Evolutionary conservation across 1,284 basidiomycete species (phyloP).

Genomic region (Marasmius oreades): DNA sequence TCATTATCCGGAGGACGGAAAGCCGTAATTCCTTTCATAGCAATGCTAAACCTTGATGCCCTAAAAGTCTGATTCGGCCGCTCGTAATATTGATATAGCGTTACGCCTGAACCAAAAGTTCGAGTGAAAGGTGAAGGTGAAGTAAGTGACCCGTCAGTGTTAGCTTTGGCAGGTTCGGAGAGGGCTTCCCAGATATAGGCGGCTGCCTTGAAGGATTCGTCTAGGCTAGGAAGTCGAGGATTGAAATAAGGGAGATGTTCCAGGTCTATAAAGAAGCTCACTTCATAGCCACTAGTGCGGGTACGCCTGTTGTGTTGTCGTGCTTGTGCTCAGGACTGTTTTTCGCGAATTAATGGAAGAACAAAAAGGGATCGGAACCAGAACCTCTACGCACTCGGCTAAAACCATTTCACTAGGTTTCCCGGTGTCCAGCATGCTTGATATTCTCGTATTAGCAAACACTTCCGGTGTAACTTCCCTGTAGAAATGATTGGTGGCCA

Average conservation of each 20-base stretch:
- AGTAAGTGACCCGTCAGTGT: constrained; percentile 12
- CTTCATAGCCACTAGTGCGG: constrained; percentile 18
- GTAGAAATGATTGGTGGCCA: constrained; percentile 28
- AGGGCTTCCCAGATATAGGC: constrained; percentile 21
- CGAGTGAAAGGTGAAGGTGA: constrained; percentile 14
- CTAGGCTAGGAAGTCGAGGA: constrained; percentile 19
- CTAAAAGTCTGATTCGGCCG: constrained; percentile 4
- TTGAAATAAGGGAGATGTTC: not conserved
- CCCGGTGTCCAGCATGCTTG: constrained; percentile 24
- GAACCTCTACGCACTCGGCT: constrained; percentile 8
- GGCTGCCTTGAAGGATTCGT: constrained; percentile 25
- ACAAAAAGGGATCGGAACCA: not conserved
- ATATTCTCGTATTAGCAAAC: constrained; percentile 27
- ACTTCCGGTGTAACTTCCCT: constrained; percentile 25
- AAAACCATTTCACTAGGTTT: constrained; percentile 20
- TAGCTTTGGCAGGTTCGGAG: constrained; percentile 16
- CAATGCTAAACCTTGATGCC: constrained; percentile 8
- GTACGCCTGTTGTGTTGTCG: constrained; percentile 19
- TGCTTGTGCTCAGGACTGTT: constrained; percentile 19
- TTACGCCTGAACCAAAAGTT: constrained; percentile 13
- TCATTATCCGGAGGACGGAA: constrained; percentile 1
- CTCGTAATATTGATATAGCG: constrained; percentile 11
- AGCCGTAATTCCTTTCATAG: constrained; percentile 12
- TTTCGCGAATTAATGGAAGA: not conserved
- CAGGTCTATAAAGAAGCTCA: constrained; percentile 2